These are phyloP conservation scores for Tuber microsphaerosporum DNA, from an alignment of 495 filamentous ascomycete genomes.

Conservation along the genomic window DNA sequence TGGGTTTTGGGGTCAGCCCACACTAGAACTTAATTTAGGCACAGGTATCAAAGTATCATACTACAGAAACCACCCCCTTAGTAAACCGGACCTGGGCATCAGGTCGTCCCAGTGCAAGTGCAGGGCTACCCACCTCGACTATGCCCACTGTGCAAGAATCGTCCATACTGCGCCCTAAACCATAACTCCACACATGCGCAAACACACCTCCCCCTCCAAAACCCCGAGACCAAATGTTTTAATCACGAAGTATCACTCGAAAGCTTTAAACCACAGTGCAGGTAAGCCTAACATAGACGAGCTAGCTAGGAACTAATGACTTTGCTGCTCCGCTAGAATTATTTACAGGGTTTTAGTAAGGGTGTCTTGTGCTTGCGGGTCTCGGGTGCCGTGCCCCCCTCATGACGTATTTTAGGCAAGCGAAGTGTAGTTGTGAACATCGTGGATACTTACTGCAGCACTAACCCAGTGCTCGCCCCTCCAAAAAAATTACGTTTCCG, in stretches of 20 bases:
- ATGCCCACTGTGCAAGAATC: not conserved
- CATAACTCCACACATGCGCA: not conserved
- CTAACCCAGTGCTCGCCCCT: not conserved
- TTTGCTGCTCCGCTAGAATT: not conserved
- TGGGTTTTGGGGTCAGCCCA: not conserved
- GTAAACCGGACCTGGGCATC: not conserved
- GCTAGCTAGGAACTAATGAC: not conserved
- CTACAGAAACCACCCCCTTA: not conserved
- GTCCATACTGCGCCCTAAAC: not conserved
- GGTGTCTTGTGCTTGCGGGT: not conserved
- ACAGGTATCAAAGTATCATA: not conserved
- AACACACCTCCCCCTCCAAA: not conserved
- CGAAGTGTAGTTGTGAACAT: no score
- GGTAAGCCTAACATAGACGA: not conserved
- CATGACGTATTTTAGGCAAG: not conserved
- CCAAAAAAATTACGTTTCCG: not conserved
- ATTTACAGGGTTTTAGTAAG: not conserved
- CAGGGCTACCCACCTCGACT: not conserved
- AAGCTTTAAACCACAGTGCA: not conserved
- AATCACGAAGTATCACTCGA: not conserved
- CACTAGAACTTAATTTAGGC: not conserved
- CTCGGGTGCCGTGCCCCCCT: not conserved
- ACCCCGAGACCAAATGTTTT: not conserved
- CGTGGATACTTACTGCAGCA: no score
- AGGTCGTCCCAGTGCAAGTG: not conserved